These are phyloP conservation scores for Diplogelasinospora grovesii DNA, from an alignment of 495 filamentous ascomycete genomes.

Conservation along the genomic window DNA sequence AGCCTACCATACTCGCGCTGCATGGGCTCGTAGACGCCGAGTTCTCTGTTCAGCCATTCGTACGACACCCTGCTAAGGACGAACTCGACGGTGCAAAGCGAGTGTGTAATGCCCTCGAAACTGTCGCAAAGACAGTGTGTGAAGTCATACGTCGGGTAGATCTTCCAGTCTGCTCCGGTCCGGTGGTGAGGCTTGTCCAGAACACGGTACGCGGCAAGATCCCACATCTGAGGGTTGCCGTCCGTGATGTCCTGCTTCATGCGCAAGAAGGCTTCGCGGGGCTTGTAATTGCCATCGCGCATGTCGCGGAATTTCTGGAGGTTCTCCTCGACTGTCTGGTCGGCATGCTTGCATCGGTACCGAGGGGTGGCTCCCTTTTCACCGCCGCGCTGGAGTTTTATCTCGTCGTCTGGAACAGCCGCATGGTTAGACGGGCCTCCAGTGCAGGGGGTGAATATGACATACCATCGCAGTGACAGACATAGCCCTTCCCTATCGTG, in stretches of 20 bases:
- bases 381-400: constrained; percentile 80
- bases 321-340: constrained; percentile 67
- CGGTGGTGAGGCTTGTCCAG: constrained; percentile 63
- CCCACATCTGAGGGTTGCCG: constrained; percentile 68
- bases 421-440: neutral
- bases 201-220: constrained; percentile 74
- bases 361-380: constrained; percentile 59
- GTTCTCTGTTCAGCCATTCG: constrained; percentile 72
- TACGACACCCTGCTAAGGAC: constrained; percentile 69
- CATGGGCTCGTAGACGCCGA: constrained; percentile 78
- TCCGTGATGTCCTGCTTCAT: constrained; percentile 74
- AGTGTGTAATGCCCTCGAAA: constrained; percentile 83
- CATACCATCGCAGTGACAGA: constrained; percentile 43
- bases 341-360: constrained; percentile 72
- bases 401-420: constrained; percentile 49
- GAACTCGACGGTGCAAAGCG: constrained; percentile 85
- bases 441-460: neutral
- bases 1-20: constrained; percentile 73
- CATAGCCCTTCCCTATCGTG: constrained; percentile 65
- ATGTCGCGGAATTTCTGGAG: constrained; percentile 80
- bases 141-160: constrained; percentile 91
- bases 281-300: constrained; percentile 85
- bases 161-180: constrained; percentile 68
- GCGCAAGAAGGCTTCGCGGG: constrained; percentile 77
- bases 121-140: constrained; percentile 85